Percentiles rank a stretch among this genome's conserved stretches.
Evolutionary conservation across 345 rosid species (phyloP).

Genomic region (Ceriops decandra): DNA sequence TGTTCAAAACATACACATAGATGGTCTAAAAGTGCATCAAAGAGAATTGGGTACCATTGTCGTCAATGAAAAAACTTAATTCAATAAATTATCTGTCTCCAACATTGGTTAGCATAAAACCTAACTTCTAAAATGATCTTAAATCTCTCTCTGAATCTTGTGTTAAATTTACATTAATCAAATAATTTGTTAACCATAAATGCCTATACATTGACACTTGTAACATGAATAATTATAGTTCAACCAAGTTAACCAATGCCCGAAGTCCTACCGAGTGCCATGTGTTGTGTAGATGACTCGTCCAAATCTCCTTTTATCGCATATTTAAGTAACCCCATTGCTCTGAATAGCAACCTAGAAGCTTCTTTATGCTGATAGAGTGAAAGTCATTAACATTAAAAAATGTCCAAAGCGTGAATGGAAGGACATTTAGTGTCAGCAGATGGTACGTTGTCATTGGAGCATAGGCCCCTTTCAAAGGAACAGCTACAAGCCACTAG

Average conservation of each 20-base stretch:
- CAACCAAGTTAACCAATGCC: neutral
- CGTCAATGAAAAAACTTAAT: neutral
- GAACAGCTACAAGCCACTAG: neutral
- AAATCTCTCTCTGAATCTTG: slow-evolving; percentile 5
- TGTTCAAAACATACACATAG: neutral
- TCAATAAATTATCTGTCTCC: neutral
- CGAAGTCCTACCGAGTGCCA: neutral
- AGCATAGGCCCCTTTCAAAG: neutral
- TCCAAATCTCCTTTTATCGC: neutral
- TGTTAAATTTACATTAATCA: slow-evolving; percentile 5
- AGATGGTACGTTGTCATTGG: neutral
- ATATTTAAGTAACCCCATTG: neutral
- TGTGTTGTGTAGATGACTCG: neutral
- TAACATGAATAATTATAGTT: neutral
- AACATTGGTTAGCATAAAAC: neutral
- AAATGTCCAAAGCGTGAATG: neutral
- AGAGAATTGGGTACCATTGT: neutral
- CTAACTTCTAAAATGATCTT: neutral
- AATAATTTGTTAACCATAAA: slow-evolving; percentile 22
- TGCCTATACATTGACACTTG: slow-evolving; percentile 15
- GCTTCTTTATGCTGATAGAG: neutral
- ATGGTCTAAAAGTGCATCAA: neutral
- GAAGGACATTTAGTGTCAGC: neutral
- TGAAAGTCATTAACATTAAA: neutral
- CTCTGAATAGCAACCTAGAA: neutral